Conservation (phyloP, 371 early-diverging fungal genomes). For the Lichtheimia ornata region DNA sequence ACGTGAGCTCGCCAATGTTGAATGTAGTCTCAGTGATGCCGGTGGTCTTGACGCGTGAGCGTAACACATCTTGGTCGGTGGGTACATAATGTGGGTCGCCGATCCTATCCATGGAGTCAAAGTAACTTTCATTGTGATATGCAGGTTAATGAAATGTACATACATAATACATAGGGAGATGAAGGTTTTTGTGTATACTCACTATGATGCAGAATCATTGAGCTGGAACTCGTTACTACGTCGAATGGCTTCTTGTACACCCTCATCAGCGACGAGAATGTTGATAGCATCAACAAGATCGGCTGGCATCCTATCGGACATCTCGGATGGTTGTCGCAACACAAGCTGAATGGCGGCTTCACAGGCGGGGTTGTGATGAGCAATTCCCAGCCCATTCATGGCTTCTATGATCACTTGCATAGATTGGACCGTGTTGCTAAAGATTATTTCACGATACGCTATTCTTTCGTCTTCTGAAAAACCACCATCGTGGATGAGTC, state of each 20-base stretch:
- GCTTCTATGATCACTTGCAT: constrained; percentile 91
- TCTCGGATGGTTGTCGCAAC: constrained; percentile 52
- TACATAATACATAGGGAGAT: not conserved
- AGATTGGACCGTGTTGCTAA: constrained; percentile 86
- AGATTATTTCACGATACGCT: constrained; percentile 89
- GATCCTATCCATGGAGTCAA: constrained; percentile 85
- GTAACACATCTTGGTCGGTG: constrained; percentile 84
- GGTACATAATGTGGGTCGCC: constrained; percentile 75
- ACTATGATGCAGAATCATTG: constrained; percentile 85
- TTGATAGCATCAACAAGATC: constrained; percentile 75
- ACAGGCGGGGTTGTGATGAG: constrained; percentile 62
- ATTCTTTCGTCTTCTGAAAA: constrained; percentile 84
- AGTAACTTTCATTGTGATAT: constrained; percentile 58
- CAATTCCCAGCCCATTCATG: constrained; percentile 77
- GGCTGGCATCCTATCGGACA: constrained; percentile 51
- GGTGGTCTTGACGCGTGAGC: constrained; percentile 83
- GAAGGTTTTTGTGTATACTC: constrained; percentile 24
- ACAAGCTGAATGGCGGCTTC: constrained; percentile 57
- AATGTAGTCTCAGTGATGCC: constrained; percentile 89
- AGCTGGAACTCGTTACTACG: constrained; percentile 84
- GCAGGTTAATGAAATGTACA: not conserved
- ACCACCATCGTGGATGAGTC: constrained; percentile 92
- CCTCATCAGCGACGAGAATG: constrained; percentile 77
- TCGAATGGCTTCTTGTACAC: constrained; percentile 73
- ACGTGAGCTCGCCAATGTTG: constrained; percentile 75